Percentiles rank a stretch among this genome's conserved stretches.
phyloP scores from a whole-genome alignment of 2,329 filamentous ascomycete species.

The Penicillium frequentans region DNA sequence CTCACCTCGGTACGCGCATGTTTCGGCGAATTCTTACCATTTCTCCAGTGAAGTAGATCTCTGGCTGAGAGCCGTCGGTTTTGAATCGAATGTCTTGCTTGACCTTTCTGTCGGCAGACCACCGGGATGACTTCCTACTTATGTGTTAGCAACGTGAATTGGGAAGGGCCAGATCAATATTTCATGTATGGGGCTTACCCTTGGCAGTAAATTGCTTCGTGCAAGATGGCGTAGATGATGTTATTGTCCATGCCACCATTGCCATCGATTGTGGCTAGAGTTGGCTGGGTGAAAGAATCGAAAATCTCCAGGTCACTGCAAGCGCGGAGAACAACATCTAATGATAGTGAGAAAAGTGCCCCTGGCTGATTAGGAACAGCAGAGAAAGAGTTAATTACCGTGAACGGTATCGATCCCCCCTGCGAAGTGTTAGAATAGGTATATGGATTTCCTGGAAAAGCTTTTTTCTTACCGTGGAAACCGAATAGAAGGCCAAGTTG shows the following conservation, averaged over 20 bases:
- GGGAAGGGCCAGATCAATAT: not conserved
- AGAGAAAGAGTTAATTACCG: slow-evolving; percentile 36
- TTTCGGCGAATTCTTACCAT: slow-evolving; percentile 56
- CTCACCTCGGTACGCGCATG: not conserved
- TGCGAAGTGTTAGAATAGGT: slow-evolving; percentile 22
- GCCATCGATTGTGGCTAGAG: slow-evolving; percentile 67
- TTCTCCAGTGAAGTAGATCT: slow-evolving; percentile 82
- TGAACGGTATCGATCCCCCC: slow-evolving; percentile 75
- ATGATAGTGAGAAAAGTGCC: slow-evolving; percentile 2
- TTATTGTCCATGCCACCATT: slow-evolving; percentile 70
- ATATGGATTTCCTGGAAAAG: not conserved
- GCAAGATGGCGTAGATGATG: slow-evolving; percentile 81
- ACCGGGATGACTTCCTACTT: slow-evolving; percentile 60
- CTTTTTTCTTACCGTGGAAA: slow-evolving; percentile 57
- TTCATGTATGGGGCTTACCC: slow-evolving; percentile 39
- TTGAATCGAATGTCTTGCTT: slow-evolving; percentile 48
- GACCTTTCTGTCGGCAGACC: slow-evolving; percentile 63
- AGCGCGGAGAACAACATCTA: slow-evolving; percentile 67
- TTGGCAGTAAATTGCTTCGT: slow-evolving; percentile 85
- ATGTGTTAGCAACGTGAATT: not conserved
- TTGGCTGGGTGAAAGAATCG: slow-evolving; percentile 71
- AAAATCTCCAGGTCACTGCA: slow-evolving; percentile 73
- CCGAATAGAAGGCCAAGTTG: slow-evolving; percentile 79
- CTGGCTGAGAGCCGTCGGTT: slow-evolving; percentile 45
- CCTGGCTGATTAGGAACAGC: not conserved